Conservation (phyloP, 2,329 filamentous ascomycete genomes). For the Diplodia intermedia region DNA sequence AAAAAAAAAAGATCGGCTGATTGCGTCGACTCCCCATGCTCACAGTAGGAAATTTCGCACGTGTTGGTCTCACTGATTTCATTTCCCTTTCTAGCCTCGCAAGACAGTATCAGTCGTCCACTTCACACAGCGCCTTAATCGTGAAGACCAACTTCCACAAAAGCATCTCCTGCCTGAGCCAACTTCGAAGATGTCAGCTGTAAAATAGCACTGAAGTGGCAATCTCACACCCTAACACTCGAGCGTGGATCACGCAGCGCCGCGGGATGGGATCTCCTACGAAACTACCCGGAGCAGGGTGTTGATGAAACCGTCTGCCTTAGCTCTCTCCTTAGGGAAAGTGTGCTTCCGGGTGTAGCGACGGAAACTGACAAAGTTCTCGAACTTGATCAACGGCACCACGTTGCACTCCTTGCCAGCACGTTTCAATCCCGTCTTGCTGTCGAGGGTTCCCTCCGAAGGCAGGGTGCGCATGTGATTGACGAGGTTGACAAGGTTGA, state of each 20-base stretch:
- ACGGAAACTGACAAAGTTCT: not conserved
- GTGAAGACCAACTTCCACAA: not conserved
- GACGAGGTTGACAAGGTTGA: conserved; percentile 40
- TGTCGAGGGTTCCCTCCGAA: conserved; percentile 21
- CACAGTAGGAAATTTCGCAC: not conserved
- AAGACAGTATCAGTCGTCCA: not conserved
- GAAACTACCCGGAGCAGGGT: conserved; percentile 34
- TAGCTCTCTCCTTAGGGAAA: conserved; percentile 38
- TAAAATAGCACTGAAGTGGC: not conserved
- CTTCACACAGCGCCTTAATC: not conserved
- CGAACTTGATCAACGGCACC: not conserved
- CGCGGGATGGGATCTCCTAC: not conserved
- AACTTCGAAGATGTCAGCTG: not conserved
- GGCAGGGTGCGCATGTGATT: conserved; percentile 38
- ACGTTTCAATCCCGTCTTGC: not conserved
- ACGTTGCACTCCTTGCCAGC: not conserved
- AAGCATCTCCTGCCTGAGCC: not conserved
- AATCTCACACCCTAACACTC: not conserved
- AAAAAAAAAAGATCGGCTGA: too few relatives aligned
- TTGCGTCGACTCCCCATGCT: too few relatives aligned
- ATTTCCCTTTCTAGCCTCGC: not conserved
- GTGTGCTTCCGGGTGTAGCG: conserved; percentile 3
- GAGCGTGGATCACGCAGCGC: not conserved
- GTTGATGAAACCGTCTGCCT: conserved; percentile 39
- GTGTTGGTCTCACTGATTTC: not conserved